Percentiles rank a stretch among this genome's conserved stretches.
These are phyloP conservation scores for Trametopsis cervina DNA, from an alignment of 768 basidiomycete genomes.

Conservation along the genomic window DNA sequence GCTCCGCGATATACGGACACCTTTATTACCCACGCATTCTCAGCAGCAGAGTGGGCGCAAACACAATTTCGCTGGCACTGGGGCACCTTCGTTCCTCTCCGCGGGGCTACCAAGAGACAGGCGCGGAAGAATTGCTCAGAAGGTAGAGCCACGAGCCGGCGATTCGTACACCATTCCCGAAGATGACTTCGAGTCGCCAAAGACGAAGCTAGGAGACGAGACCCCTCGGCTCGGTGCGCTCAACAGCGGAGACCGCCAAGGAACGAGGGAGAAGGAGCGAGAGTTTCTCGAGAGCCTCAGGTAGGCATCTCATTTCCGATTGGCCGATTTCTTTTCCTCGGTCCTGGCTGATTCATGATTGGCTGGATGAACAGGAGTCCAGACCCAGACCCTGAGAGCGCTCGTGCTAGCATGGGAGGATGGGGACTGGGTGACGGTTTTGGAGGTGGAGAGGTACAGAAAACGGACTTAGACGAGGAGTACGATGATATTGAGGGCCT, in stretches of 20 bases:
- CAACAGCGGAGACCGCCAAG: slow-evolving; percentile 24
- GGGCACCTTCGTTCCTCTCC: slow-evolving; percentile 61
- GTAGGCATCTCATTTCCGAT: slow-evolving; percentile 21
- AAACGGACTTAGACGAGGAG: slow-evolving; percentile 22
- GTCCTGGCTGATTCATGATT: slow-evolving; percentile 5
- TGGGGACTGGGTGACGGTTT: slow-evolving; percentile 54
- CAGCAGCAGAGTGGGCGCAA: slow-evolving; percentile 11
- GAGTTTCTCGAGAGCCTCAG: slow-evolving; percentile 50
- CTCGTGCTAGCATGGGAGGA: slow-evolving; percentile 53
- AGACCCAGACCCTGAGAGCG: slow-evolving; percentile 31
- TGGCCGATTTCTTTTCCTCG: not conserved
- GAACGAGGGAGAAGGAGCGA: slow-evolving; percentile 44
- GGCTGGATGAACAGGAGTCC: slow-evolving; percentile 37
- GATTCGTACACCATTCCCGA: not conserved
- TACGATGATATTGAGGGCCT: slow-evolving; percentile 54
- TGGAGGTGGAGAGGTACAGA: not conserved
- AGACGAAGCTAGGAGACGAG: slow-evolving; percentile 31
- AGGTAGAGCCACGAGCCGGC: slow-evolving; percentile 17
- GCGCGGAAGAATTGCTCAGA: slow-evolving; percentile 65
- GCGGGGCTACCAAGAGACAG: slow-evolving; percentile 72
- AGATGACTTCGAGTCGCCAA: slow-evolving; percentile 27
- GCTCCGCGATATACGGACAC: slow-evolving; percentile 53
- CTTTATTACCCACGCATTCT: slow-evolving; percentile 26
- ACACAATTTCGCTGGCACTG: slow-evolving; percentile 14
- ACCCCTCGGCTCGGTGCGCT: slow-evolving; percentile 39